These are phyloP conservation scores for Aspergillus coremiiformis DNA, from an alignment of 495 filamentous ascomycete genomes.

Conservation along the genomic window DNA sequence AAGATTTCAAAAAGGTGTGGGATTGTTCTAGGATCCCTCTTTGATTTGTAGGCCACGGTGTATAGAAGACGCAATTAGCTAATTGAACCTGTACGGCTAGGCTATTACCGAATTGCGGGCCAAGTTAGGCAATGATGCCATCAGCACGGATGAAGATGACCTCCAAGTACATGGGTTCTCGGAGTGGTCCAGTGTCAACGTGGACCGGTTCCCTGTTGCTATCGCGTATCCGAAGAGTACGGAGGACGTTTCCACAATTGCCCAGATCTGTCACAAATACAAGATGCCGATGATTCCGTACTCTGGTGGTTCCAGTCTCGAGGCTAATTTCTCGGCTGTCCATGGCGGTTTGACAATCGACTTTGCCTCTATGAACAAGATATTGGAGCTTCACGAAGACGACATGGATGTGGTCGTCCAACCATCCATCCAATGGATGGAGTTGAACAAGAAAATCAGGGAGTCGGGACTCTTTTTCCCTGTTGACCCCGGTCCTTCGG, in stretches of 20 bases:
- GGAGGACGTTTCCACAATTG: constrained; percentile 71
- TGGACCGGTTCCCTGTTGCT: constrained; percentile 68
- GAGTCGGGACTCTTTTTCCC: constrained; percentile 81
- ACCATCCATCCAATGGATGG: constrained; percentile 86
- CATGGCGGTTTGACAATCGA: constrained; percentile 84
- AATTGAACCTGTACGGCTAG: constrained; percentile 25
- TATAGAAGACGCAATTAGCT: background rate
- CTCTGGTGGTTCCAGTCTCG: constrained; percentile 79
- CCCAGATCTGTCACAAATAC: constrained; percentile 74
- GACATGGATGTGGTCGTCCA: constrained; percentile 94
- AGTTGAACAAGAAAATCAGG: constrained; percentile 72
- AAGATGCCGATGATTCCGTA: constrained; percentile 78
- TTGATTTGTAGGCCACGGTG: background rate
- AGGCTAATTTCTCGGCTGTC: constrained; percentile 82
- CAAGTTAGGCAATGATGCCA: constrained; percentile 58
- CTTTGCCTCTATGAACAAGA: constrained; percentile 78
- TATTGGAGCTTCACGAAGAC: constrained; percentile 68
- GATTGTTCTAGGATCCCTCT: background rate
- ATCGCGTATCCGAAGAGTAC: constrained; percentile 74
- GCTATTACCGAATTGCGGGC: constrained; percentile 55
- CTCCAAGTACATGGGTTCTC: constrained; percentile 77
- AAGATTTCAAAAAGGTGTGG: constrained; percentile 37
- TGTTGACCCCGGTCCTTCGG: constrained; percentile 64
- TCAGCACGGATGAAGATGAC: constrained; percentile 79
- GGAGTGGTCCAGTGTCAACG: constrained; percentile 82